Evolutionary conservation across 1,284 basidiomycete species (phyloP), one percentile per base, ranked within the genome.

Genomic region (Pseudozyma sp.): DNA sequence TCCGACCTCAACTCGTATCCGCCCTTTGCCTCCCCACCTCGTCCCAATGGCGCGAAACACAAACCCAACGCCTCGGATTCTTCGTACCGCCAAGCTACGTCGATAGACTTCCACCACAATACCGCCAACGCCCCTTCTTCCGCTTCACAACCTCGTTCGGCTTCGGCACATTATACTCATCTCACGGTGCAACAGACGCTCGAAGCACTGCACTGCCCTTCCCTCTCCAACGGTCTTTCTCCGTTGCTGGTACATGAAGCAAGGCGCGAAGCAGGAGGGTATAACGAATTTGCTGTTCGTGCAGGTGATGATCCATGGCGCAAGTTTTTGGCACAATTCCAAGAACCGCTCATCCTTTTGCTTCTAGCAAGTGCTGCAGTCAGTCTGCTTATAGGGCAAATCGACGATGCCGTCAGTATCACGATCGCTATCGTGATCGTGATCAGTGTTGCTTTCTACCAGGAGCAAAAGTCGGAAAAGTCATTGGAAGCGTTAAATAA

Each of bases 401-500:
- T 92, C 45, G 95, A 98, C 83, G 96, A 98, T 82, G 95, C 96
- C 1, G 87, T 95, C 67, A 95, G 93, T 83, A 98, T 98, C 67
- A 91, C 93, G 6, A 88, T 96, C n/a, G 95, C 95, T 36, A 92
- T 98, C 19, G 86, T 92, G 34, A 97, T 98, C 67, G 95, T 98
- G 34, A 87, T 98, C 16, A 94, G 94, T 19, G 95, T 98, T 67
- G 96, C 94, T 0, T 97, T 97, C 81, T 91, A 97, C 40, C 95
- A 98, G 85, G 95, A 98, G 86, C 91, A 92, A 73, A 89, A 95
- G 44, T 97, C 95, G 0, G 96, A 98, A 86, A 92, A 97, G 86
- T 94, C 92, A 59, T 88, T 98, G 31, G 94, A 97, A 85, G 94
- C 96, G 0, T 88, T 98, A 35, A 97, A 95, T 87, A 97, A 96